Base-by-base conservation (phyloP, 2,329 filamentous ascomycete species). In the Ceratocystis ficicola region DNA sequence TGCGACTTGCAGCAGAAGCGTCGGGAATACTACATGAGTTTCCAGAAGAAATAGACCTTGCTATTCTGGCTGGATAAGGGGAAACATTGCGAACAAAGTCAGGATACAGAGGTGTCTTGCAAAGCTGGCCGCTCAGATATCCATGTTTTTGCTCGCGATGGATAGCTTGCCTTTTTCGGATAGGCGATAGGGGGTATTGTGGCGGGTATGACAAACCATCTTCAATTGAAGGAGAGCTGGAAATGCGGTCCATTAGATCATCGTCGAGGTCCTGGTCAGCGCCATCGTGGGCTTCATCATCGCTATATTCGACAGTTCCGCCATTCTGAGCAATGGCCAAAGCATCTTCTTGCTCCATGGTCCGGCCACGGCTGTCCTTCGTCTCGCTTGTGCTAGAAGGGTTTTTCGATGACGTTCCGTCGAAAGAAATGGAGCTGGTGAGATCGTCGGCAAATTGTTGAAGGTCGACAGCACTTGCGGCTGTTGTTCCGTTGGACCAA, bases 171-270 rank as follows among this genome's bases (percentile, higher is more conserved):
- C 25, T 59, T n/a, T 61, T 6, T 41, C 50, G 44, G 55, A 63
- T 52, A 20, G 44, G 28, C 44, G 28, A 52, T 28, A n/a, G 44
- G 44, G 61, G 15, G 44, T 50, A 30, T 15, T 50, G 52, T 22
- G 22, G 30, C 50, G 44, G 73, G 77, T 76, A 77, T 78, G 80
- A 94, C 91, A 83, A 86, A 99, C 93, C 93, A 87, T 97, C 93
- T 81, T 95, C 91, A 76, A 99, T 99, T 72, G 93, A 97, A 74
- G 94, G 94, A 72, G 93, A 97, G 76, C 92, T 97, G 72, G 93
- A 97, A 70, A 99, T 96, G 77, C 94, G 94, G 79, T 97, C 94
- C 88, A 95, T 90, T 86, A 96, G 86, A 76, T 97, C 93, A 76
- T 96, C 81, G 73, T 95, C 91, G 74, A 91, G 78, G 71, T 89